Conservation (phyloP, 805 yeast genomes). For the Starmerella vaccinii region DNA sequence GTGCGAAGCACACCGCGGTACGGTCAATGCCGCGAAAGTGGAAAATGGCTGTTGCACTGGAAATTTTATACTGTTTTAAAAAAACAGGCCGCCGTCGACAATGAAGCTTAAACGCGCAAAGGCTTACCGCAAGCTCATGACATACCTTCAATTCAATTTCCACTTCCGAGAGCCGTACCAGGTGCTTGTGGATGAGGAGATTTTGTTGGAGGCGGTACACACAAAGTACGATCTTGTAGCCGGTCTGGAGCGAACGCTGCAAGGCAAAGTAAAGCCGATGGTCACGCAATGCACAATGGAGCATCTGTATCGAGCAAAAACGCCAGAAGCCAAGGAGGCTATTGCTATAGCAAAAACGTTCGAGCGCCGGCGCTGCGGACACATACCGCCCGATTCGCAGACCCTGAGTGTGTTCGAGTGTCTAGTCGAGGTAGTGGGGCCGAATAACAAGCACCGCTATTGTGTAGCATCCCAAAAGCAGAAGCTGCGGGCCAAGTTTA, state of each 20-base stretch:
- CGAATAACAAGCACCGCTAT: conserved; percentile 76
- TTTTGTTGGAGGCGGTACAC: conserved; percentile 54
- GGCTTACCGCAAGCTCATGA: conserved; percentile 85
- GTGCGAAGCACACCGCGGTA: neutral
- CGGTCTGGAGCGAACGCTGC: conserved; percentile 71
- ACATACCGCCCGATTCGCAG: conserved; percentile 31
- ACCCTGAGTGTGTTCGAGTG: conserved; percentile 58
- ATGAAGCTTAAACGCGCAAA: conserved; percentile 98
- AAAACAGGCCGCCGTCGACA: conserved; percentile 9
- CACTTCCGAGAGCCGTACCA: conserved; percentile 92
- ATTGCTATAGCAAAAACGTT: conserved; percentile 69
- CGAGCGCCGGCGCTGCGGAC: conserved; percentile 91
- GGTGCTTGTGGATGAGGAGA: conserved; percentile 71
- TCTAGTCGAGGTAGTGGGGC: conserved; percentile 34
- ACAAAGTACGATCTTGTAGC: conserved; percentile 70
- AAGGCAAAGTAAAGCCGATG: conserved; percentile 77
- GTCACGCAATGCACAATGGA: conserved; percentile 94
- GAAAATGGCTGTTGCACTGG: neutral
- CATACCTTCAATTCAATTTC: conserved; percentile 72
- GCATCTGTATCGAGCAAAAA: conserved; percentile 58
- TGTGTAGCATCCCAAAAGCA: conserved; percentile 77
- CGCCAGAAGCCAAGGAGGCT: conserved; percentile 47
- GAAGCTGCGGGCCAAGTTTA: conserved; percentile 53
- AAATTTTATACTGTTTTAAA: neutral
- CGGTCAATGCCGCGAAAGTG: neutral